phyloP scores from a whole-genome alignment of 2,329 filamentous ascomycete genomes.

The Nemania serpens region DNA sequence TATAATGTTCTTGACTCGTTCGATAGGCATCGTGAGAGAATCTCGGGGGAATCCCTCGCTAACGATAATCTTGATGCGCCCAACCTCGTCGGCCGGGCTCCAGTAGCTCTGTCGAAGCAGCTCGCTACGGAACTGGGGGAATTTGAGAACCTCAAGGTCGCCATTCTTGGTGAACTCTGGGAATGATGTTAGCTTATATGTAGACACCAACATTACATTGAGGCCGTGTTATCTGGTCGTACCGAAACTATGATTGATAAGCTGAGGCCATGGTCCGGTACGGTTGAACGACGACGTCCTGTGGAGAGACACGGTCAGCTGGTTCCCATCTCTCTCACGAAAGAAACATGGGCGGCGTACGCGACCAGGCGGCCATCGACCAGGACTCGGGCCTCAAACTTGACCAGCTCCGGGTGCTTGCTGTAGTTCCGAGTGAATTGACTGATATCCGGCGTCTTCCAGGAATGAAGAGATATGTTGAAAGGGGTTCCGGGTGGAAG shows the following conservation, averaged over 20 bases:
- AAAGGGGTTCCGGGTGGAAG: conserved; percentile 63
- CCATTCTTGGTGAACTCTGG: conserved; percentile 61
- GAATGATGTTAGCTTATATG: conserved; percentile 31
- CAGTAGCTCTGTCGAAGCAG: conserved; percentile 72
- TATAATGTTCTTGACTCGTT: conserved; percentile 72
- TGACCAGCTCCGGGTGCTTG: conserved; percentile 59
- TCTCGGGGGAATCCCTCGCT: conserved; percentile 71
- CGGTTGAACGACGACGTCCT: conserved; percentile 62
- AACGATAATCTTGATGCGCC: conserved; percentile 77
- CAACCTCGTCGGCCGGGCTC: conserved; percentile 71
- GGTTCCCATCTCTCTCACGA: background rate
- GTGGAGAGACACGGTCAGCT: conserved; percentile 6
- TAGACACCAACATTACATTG: background rate
- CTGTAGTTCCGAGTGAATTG: conserved; percentile 60
- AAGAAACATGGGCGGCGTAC: conserved; percentile 48
- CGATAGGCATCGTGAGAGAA: conserved; percentile 58
- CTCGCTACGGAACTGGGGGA: conserved; percentile 73
- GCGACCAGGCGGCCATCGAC: conserved; percentile 69
- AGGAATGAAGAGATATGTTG: conserved; percentile 75
- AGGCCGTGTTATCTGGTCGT: conserved; percentile 17
- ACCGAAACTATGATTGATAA: conserved; percentile 54
- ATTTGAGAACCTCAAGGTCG: conserved; percentile 66
- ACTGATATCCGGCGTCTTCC: conserved; percentile 66
- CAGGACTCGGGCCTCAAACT: conserved; percentile 69
- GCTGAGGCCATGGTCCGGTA: conserved; percentile 55